Percentiles rank a stretch among this genome's conserved stretches.
Conservation (phyloP, 805 yeast genomes). For the Grigorovia jiainica region DNA sequence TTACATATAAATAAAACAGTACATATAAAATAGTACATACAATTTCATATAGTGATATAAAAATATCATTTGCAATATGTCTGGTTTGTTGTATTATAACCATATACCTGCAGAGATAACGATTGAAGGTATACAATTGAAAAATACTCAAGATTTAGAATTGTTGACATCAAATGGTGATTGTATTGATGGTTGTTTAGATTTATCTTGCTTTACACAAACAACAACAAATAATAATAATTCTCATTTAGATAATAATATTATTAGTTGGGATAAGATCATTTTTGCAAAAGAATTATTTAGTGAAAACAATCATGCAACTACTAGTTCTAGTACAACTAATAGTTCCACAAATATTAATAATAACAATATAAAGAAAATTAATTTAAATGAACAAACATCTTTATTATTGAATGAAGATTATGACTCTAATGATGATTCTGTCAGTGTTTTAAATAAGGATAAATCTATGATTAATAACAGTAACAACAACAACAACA, state of each 20-base stretch:
- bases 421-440: neutral
- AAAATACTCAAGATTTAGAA: neutral
- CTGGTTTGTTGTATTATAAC: too few species aligned
- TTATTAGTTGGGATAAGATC: neutral
- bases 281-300: neutral
- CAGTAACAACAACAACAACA: neutral
- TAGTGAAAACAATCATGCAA: too few species aligned
- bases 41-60: too few species aligned
- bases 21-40: too few species aligned
- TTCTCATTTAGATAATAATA: neutral
- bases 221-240: neutral
- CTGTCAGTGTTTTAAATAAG: neutral
- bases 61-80: too few species aligned
- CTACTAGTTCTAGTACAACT: too few species aligned
- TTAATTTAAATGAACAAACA: neutral
- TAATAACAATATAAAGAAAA: neutral
- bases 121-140: neutral
- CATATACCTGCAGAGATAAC: too few species aligned
- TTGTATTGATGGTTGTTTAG: neutral
- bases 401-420: constrained; percentile 1
- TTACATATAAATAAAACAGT: too few species aligned
- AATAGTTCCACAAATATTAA: neutral
- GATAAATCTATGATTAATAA: neutral
- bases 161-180: too few species aligned
- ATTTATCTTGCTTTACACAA: neutral